Evolutionary conservation across 495 filamentous ascomycete genomes (phyloP).

Genomic region (Cercophora scortea): DNA sequence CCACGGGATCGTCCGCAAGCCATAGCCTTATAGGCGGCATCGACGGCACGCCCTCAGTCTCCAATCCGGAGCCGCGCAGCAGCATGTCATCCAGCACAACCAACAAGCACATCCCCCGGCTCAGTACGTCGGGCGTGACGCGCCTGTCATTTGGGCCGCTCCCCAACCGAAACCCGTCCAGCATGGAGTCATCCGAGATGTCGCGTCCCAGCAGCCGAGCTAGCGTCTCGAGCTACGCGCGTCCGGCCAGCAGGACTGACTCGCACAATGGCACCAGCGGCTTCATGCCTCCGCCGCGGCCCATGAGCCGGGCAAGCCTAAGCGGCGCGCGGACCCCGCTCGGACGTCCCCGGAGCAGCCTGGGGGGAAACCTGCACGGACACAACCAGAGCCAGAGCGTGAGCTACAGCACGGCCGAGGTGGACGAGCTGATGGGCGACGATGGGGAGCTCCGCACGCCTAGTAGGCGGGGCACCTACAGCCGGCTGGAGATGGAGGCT

Average conservation of each 20-base stretch:
- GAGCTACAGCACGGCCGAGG: constrained; percentile 35
- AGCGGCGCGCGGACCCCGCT: constrained; percentile 58
- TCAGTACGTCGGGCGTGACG: constrained; percentile 46
- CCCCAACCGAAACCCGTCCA: constrained; percentile 35
- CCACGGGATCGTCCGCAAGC: constrained; percentile 51
- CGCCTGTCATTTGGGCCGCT: constrained; percentile 46
- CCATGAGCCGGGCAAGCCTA: constrained; percentile 52
- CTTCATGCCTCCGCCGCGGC: constrained; percentile 52
- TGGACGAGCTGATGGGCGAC: constrained; percentile 35
- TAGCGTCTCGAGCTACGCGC: constrained; percentile 45
- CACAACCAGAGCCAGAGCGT: constrained; percentile 37
- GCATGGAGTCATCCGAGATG: constrained; percentile 22
- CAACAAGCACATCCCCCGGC: constrained; percentile 40
- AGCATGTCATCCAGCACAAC: constrained; percentile 27
- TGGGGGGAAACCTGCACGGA: constrained; percentile 44
- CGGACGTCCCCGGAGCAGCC: constrained; percentile 50
- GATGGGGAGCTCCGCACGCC: constrained; percentile 32
- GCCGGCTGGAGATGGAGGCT: constrained; percentile 42
- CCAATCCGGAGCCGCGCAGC: constrained; percentile 24
- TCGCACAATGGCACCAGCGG: constrained; percentile 15
- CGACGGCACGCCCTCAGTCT: constrained; percentile 26
- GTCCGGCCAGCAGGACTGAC: constrained; percentile 41
- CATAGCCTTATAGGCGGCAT: constrained; percentile 35
- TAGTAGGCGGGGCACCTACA: constrained; percentile 42
- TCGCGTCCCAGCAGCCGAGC: constrained; percentile 56